phyloP scores from a whole-genome alignment of 441 rosid species.

The Sinapis alba region DNA sequence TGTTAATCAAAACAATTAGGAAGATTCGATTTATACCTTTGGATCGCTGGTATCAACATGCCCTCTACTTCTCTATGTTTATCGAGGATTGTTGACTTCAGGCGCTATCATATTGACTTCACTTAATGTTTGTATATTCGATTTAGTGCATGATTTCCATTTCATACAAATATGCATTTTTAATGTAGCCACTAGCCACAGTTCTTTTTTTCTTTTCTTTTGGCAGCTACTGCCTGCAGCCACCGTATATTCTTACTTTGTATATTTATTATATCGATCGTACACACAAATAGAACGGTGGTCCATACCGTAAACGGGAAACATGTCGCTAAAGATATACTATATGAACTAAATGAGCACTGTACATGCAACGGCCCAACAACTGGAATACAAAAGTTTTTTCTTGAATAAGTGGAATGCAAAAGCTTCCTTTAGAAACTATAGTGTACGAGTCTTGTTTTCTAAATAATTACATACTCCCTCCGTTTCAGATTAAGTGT shows the following conservation, averaged over 20 bases:
- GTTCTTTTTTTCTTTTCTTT: background rate
- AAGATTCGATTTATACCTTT: background rate
- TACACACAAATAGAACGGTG: background rate
- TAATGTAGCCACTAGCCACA: background rate
- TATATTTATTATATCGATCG: background rate
- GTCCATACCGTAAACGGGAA: background rate
- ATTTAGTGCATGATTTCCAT: constrained; percentile 1
- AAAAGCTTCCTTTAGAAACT: background rate
- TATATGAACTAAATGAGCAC: background rate
- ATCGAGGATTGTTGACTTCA: constrained; percentile 2
- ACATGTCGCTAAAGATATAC: background rate
- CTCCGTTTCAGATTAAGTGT: no score
- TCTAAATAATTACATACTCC: background rate
- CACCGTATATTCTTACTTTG: background rate
- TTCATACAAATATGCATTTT: background rate
- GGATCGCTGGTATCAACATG: constrained; percentile 14
- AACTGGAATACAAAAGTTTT: background rate
- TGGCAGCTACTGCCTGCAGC: background rate
- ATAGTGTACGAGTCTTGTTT: background rate
- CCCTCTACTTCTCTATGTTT: background rate
- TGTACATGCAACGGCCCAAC: constrained; percentile 23
- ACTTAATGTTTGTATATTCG: constrained; percentile 6
- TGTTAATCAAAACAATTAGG: background rate
- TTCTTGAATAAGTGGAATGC: background rate
- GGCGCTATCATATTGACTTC: background rate